These are phyloP conservation scores for Coniochaeta sp. DNA, from an alignment of 2,329 filamentous ascomycete genomes.

Conservation along the genomic window DNA sequence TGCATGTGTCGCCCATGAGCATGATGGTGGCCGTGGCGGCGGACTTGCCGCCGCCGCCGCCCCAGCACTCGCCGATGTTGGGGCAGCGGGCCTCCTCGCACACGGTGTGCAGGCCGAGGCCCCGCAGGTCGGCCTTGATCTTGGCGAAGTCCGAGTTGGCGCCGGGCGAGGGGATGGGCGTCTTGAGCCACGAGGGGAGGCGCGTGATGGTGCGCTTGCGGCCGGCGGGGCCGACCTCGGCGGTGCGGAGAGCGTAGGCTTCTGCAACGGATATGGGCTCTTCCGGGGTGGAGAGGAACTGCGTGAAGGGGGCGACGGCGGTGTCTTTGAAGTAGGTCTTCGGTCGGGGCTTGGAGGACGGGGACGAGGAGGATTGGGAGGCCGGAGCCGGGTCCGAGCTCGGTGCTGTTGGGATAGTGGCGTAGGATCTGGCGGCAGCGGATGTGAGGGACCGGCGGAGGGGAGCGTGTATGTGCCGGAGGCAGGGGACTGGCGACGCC, in stretches of 20 bases:
- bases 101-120: conserved; percentile 85
- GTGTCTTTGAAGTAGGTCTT: conserved; percentile 58
- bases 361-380: conserved; percentile 6
- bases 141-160: conserved; percentile 80
- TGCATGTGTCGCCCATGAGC: conserved; percentile 99
- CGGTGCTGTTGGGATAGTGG: conserved; percentile 31
- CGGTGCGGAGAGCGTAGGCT: conserved; percentile 54
- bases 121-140: conserved; percentile 88
- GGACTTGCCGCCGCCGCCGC: conserved; percentile 76
- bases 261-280: conserved; percentile 41
- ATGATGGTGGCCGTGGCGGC: conserved; percentile 98
- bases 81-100: conserved; percentile 97
- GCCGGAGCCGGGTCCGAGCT: conserved; percentile 5
- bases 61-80: conserved; percentile 98
- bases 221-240: conserved; percentile 56
- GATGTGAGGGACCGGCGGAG: conserved; percentile 30
- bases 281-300: conserved; percentile 42
- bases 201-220: conserved; percentile 61
- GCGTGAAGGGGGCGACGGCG: conserved; percentile 47
- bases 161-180: conserved; percentile 66
- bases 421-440: conserved; percentile 30
- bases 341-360: conserved; percentile 21
- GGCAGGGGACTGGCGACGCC: conserved; percentile 31
- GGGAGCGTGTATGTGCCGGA: conserved; percentile 34
- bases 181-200: conserved; percentile 92